Evolutionary conservation across 2,329 filamentous ascomycete genomes (phyloP).

Genomic region (Ceratocystis cubensis): DNA sequence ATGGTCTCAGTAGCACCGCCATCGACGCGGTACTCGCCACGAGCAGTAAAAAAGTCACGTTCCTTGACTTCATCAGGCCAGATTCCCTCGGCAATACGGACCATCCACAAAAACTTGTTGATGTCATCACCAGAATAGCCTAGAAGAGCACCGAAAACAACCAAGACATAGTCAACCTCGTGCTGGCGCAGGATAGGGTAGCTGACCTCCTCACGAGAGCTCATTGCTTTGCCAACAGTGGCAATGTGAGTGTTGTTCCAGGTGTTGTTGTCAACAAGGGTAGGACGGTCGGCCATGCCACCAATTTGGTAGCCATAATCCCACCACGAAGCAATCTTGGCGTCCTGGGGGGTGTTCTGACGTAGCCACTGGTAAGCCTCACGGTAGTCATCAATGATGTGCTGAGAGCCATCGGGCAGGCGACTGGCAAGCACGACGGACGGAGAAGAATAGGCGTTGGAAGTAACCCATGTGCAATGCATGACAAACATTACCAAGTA

Average conservation of each 20-base stretch:
- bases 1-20: slow-evolving; percentile 88
- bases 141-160: slow-evolving; percentile 89
- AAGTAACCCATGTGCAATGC: slow-evolving; percentile 98
- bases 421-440: slow-evolving; percentile 90
- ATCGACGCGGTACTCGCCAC: slow-evolving; percentile 92
- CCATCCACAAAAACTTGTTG: slow-evolving; percentile 99
- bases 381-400: slow-evolving; percentile 98
- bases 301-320: slow-evolving; percentile 99
- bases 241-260: slow-evolving; percentile 99
- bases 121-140: slow-evolving; percentile 98
- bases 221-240: slow-evolving; percentile 98
- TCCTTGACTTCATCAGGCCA: slow-evolving; percentile 99
- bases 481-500: slow-evolving; percentile 90
- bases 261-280: slow-evolving; percentile 97
- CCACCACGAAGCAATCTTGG: slow-evolving; percentile 99
- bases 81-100: slow-evolving; percentile 95
- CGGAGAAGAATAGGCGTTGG: slow-evolving; percentile 95
- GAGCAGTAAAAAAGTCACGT: slow-evolving; percentile 83
- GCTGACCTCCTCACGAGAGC: slow-evolving; percentile 90
- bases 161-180: slow-evolving; percentile 95
- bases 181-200: slow-evolving; percentile 98
- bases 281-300: slow-evolving; percentile 96
- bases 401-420: slow-evolving; percentile 86
- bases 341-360: slow-evolving; percentile 87
- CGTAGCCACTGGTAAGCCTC: slow-evolving; percentile 99